Conservation (phyloP, 164 flowering plant genomes). For the Echeveria elegans region DNA sequence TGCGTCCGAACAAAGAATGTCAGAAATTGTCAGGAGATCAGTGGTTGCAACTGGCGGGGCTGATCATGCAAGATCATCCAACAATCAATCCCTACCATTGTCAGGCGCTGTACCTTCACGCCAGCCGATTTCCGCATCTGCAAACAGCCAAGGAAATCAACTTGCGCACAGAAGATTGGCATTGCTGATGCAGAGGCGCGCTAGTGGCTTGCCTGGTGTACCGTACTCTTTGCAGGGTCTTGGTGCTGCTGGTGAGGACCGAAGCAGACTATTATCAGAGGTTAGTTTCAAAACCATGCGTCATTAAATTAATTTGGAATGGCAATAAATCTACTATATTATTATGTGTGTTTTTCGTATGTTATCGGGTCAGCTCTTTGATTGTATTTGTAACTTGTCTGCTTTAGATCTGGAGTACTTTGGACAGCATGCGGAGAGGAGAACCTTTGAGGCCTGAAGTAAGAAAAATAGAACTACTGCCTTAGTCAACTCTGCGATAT, state of each 20-base stretch:
- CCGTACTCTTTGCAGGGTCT: slow-evolving; percentile 48
- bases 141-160: slow-evolving; percentile 33
- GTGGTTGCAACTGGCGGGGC: background rate
- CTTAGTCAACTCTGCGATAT: background rate
- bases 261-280: slow-evolving; percentile 75
- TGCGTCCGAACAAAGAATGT: background rate
- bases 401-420: slow-evolving; percentile 65
- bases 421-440: slow-evolving; percentile 74
- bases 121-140: slow-evolving; percentile 31
- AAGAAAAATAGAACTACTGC: slow-evolving; percentile 8
- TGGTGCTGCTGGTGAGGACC: slow-evolving; percentile 54
- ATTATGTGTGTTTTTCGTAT: too few relatives aligned
- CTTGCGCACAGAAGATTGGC: slow-evolving; percentile 38
- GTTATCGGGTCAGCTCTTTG: background rate
- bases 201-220: slow-evolving; percentile 40
- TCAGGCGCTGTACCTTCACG: slow-evolving; percentile 13
- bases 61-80: background rate
- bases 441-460: slow-evolving; percentile 83
- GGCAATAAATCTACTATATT: background rate
- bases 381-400: background rate
- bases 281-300: slow-evolving; percentile 27
- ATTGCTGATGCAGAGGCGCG: slow-evolving; percentile 52
- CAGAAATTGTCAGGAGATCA: background rate
- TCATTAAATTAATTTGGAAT: background rate
- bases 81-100: background rate